Percentiles rank a stretch among this genome's conserved stretches.
Conservation (phyloP, 768 basidiomycete genomes). For the Trametes villosa region DNA sequence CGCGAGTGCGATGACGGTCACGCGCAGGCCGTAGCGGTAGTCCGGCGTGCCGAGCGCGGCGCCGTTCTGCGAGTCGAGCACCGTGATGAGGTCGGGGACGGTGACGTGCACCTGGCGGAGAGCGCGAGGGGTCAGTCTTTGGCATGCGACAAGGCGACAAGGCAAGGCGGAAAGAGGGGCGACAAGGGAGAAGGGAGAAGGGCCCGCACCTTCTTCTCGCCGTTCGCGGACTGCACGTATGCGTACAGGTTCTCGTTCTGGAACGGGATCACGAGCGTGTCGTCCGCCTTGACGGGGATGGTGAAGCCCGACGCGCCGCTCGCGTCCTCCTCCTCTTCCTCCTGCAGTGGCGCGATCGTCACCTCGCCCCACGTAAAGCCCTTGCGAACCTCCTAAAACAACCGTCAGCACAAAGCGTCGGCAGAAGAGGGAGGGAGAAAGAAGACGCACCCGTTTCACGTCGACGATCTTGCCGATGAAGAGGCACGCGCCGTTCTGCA, state of each 20-base stretch:
- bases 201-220: constrained; percentile 33
- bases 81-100: constrained; percentile 69
- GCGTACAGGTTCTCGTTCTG: constrained; percentile 66
- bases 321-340: constrained; percentile 36
- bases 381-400: constrained; percentile 34
- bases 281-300: constrained; percentile 32
- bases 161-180: constrained; percentile 19
- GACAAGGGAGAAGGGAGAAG: neutral
- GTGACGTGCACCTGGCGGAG: constrained; percentile 48
- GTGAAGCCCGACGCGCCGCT: constrained; percentile 8
- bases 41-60: constrained; percentile 65
- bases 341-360: constrained; percentile 34
- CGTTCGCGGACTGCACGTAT: constrained; percentile 38
- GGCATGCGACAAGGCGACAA: neutral
- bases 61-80: constrained; percentile 66
- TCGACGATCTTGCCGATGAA: constrained; percentile 66
- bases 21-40: constrained; percentile 62
- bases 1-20: constrained; percentile 51
- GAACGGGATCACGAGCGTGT: constrained; percentile 55
- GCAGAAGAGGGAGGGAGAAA: neutral
- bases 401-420: neutral
- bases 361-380: constrained; percentile 40
- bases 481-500: constrained; percentile 45
- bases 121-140: too few species aligned
- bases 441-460: constrained; percentile 31